Evolutionary conservation across 2,329 filamentous ascomycete genomes (phyloP).

Genomic region (Lasiodiplodia hormozganensis): DNA sequence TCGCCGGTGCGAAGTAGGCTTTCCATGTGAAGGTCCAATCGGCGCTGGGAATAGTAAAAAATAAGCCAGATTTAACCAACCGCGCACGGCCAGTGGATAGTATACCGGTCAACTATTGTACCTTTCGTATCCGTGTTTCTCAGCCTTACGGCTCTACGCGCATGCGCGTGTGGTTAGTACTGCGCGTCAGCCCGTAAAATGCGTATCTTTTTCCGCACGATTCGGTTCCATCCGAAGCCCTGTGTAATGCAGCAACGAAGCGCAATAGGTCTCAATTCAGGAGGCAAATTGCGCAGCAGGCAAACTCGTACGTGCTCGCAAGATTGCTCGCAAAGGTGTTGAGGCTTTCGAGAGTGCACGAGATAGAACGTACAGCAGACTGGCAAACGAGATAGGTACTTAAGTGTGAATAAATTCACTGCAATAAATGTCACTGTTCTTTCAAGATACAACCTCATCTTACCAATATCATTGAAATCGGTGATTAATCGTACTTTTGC

Average conservation of each 20-base stretch:
- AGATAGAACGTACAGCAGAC: background rate
- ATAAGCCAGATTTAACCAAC: too few relatives aligned
- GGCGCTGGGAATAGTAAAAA: background rate
- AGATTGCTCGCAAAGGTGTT: background rate
- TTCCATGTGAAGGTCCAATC: background rate
- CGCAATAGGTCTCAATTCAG: background rate
- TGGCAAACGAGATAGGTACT: background rate
- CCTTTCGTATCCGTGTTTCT: background rate
- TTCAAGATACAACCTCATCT: background rate
- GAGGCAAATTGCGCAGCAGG: background rate
- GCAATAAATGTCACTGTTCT: background rate
- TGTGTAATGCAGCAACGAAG: background rate
- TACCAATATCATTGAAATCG: background rate
- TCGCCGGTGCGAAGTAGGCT: background rate
- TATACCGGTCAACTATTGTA: background rate
- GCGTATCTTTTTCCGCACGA: background rate
- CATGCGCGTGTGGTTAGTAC: background rate
- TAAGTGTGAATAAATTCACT: background rate
- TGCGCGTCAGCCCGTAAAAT: background rate
- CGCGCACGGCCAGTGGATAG: too few relatives aligned
- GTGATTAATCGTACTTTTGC: too few relatives aligned
- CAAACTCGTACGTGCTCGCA: background rate
- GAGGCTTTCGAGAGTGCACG: background rate
- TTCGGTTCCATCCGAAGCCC: background rate
- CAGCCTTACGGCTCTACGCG: slow-evolving; percentile 9